phyloP scores from a whole-genome alignment of 129 eudicot genomes.

The Tagetes erecta region DNA sequence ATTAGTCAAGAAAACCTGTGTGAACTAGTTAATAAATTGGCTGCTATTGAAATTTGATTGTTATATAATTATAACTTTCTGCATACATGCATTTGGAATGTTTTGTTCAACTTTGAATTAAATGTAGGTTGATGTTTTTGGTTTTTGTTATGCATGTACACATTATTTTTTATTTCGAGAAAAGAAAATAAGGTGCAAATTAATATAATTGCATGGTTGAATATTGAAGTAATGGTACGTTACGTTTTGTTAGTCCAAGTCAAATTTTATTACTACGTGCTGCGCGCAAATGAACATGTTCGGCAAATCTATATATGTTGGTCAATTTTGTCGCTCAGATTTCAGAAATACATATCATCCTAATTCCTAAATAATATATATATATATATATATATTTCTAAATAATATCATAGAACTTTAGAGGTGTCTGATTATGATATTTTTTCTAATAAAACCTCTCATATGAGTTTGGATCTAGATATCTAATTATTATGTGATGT shows the following conservation, averaged over 20 bases:
- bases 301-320: background rate
- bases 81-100: slow-evolving; percentile 23
- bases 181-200: background rate
- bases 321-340: slow-evolving; percentile 10
- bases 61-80: background rate
- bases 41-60: slow-evolving; percentile 2
- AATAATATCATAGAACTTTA: too few species aligned
- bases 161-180: background rate
- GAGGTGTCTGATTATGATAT: too few species aligned
- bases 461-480: too few species aligned
- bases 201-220: background rate
- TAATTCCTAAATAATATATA: background rate
- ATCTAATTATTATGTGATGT: too few species aligned
- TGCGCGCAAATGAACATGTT: background rate
- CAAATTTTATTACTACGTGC: background rate
- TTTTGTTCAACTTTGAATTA: slow-evolving; percentile 30
- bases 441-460: too few species aligned
- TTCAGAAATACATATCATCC: background rate
- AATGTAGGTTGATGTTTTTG: slow-evolving; percentile 24
- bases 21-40: background rate
- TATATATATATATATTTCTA: background rate
- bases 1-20: too few species aligned
- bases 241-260: slow-evolving; percentile 3
- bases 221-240: background rate
- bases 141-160: background rate